These are phyloP conservation scores for Anisodus acutangulus DNA, from an alignment of 257 asterid genomes.

Conservation along the genomic window DNA sequence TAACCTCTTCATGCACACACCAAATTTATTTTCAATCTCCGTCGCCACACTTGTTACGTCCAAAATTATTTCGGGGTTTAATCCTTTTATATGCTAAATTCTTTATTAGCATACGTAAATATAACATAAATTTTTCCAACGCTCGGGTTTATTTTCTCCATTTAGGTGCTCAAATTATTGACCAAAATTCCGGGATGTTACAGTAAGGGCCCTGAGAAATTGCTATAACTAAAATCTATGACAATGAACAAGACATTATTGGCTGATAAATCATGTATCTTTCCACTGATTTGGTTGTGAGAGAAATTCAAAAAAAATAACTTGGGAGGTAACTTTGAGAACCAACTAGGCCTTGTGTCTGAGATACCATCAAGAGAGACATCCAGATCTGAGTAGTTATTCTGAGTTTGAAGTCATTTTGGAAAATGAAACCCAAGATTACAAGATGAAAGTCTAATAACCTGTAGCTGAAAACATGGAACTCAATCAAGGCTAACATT, in stretches of 20 bases:
- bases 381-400: conserved; percentile 29
- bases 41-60: too few relatives aligned
- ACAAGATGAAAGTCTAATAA: conserved; percentile 31
- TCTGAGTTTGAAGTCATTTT: conserved; percentile 42
- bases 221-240: conserved; percentile 36
- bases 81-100: too few relatives aligned
- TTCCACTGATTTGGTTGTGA: conserved; percentile 40
- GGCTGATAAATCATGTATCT: conserved; percentile 31
- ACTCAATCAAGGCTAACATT: conserved; percentile 29
- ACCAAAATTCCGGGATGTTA: too few relatives aligned
- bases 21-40: too few relatives aligned
- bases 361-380: conserved; percentile 39
- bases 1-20: too few relatives aligned
- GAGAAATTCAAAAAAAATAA: conserved; percentile 36
- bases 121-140: too few relatives aligned
- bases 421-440: conserved; percentile 46
- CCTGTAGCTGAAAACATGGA: conserved; percentile 35
- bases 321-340: conserved; percentile 38
- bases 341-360: conserved; percentile 42
- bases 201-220: conserved; percentile 41
- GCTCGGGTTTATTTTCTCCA: too few relatives aligned
- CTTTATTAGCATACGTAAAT: too few relatives aligned
- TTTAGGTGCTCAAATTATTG: too few relatives aligned
- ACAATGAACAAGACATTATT: too few relatives aligned
- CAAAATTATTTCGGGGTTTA: too few relatives aligned